These are phyloP conservation scores for Cytospora piceae DNA, from an alignment of 2,329 filamentous ascomycete species.

Conservation along the genomic window DNA sequence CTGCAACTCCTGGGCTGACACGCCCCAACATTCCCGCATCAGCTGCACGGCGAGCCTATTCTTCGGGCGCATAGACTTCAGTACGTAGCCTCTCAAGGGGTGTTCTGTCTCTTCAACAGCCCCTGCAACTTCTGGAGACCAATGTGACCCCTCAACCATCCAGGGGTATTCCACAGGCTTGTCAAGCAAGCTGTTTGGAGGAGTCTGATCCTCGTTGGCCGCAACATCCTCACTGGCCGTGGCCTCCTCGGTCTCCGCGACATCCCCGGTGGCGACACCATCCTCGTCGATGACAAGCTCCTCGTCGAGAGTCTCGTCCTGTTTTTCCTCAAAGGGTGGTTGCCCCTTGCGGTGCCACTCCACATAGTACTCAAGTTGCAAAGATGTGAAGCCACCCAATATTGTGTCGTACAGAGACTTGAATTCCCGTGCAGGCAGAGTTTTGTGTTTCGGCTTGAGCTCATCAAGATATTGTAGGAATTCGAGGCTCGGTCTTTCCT, in stretches of 20 bases:
- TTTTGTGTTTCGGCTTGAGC: constrained; percentile 48
- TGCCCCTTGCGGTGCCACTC: constrained; percentile 24
- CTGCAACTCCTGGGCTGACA: constrained; percentile 52
- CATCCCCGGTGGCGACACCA: background rate
- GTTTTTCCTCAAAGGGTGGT: constrained; percentile 21
- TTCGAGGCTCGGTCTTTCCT: constrained; percentile 33
- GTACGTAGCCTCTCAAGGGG: constrained; percentile 39
- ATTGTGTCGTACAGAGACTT: constrained; percentile 45
- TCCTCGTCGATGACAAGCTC: background rate
- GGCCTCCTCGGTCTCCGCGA: background rate
- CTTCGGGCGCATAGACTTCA: constrained; percentile 42
- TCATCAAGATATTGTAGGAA: constrained; percentile 52
- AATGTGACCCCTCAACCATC: constrained; percentile 47
- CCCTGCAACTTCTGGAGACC: constrained; percentile 43
- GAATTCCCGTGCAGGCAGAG: constrained; percentile 48
- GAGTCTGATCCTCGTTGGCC: background rate
- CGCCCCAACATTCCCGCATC: constrained; percentile 53
- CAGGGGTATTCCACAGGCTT: constrained; percentile 38
- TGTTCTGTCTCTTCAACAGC: constrained; percentile 31
- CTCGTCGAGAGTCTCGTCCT: constrained; percentile 32
- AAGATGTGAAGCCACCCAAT: constrained; percentile 49
- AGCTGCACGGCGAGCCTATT: constrained; percentile 46
- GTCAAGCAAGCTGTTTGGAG: background rate
- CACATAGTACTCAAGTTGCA: constrained; percentile 51
- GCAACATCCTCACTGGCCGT: background rate